Evolutionary conservation across 441 rosid genomes (phyloP).

Genomic region (Gossypium laxum): DNA sequence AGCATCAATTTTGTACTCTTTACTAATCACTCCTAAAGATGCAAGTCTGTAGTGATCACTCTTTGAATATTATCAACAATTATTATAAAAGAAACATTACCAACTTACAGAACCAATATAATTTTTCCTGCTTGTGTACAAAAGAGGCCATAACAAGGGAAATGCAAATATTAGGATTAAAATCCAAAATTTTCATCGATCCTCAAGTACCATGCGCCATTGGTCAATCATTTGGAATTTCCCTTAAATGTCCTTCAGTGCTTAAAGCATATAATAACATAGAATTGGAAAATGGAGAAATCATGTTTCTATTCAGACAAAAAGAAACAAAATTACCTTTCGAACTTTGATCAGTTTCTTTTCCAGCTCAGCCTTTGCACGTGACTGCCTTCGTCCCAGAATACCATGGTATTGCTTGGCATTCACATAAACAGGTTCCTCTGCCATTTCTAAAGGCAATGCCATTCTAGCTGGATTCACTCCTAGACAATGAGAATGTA

Average conservation of each 20-base stretch:
- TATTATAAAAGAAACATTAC: too few relatives aligned
- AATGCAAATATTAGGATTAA: too few relatives aligned
- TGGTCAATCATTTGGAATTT: too few relatives aligned
- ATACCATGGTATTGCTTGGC: conserved; percentile 41
- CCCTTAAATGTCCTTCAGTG: neutral
- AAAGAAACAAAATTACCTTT: conserved; percentile 18
- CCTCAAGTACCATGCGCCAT: too few relatives aligned
- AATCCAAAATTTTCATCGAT: too few relatives aligned
- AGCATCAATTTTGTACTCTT: neutral
- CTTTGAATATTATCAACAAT: neutral
- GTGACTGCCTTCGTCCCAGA: conserved; percentile 33
- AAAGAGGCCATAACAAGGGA: too few relatives aligned
- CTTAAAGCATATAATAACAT: neutral
- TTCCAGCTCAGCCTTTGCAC: conserved; percentile 34
- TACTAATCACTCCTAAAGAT: too few relatives aligned
- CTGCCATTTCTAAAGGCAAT: conserved; percentile 31
- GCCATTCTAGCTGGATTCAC: conserved; percentile 24
- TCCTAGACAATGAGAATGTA: conserved; percentile 20
- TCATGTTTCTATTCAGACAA: neutral
- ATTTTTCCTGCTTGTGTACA: too few relatives aligned
- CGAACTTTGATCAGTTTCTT: conserved; percentile 27
- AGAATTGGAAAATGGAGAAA: neutral
- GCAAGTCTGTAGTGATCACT: neutral
- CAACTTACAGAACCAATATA: too few relatives aligned
- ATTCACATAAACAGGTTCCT: conserved; percentile 41